These are phyloP conservation scores for Rubia tinctorum DNA, from an alignment of 305 asterid species.

Conservation along the genomic window DNA sequence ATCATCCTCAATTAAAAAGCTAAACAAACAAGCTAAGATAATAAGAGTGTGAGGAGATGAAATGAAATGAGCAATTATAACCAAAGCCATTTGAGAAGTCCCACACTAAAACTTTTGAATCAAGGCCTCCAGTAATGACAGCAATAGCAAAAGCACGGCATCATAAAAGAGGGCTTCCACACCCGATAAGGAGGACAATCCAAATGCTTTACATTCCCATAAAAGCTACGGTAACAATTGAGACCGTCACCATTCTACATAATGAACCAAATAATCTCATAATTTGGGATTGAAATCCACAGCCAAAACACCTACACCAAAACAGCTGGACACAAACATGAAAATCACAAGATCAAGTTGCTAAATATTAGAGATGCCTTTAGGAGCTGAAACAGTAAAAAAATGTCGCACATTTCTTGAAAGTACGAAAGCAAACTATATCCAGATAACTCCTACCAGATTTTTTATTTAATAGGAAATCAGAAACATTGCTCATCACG, in stretches of 20 bases:
- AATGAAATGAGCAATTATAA: too few species aligned
- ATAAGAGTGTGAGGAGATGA: constrained; percentile 17
- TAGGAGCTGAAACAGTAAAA: neutral
- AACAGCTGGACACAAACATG: neutral
- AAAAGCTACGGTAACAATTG: neutral
- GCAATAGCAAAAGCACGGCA: constrained; percentile 20
- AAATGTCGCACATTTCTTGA: too few species aligned
- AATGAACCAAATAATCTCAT: neutral
- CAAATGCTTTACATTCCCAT: neutral
- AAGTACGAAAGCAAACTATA: neutral
- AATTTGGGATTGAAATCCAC: neutral
- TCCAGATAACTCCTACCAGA: neutral
- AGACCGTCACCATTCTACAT: neutral
- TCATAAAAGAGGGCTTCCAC: neutral
- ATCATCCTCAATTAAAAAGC: neutral
- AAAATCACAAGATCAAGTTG: neutral
- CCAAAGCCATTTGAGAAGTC: too few species aligned
- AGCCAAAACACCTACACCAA: neutral
- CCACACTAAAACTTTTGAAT: constrained; percentile 86
- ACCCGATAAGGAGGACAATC: neutral
- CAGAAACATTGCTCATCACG: neutral
- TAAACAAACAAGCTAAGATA: neutral
- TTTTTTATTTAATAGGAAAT: neutral
- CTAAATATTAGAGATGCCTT: neutral
- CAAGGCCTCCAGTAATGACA: constrained; percentile 98